These are phyloP conservation scores for Chlorella sp. DNA, from an alignment of 139 green algal genomes.

Conservation along the genomic window DNA sequence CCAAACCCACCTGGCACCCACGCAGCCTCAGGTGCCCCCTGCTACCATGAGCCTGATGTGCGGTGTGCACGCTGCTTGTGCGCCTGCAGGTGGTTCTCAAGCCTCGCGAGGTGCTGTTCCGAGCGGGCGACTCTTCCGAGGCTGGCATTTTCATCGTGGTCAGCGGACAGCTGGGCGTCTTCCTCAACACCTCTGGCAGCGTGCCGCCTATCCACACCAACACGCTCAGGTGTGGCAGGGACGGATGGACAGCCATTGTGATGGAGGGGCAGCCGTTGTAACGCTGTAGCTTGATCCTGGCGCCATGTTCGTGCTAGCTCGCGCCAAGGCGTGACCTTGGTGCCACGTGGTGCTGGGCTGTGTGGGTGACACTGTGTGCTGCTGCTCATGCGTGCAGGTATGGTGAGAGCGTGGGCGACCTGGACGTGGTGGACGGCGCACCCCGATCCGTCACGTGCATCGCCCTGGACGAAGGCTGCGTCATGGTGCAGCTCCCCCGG, in stretches of 20 bases:
- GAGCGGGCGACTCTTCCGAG: conserved; percentile 48
- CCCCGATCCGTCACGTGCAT: conserved; percentile 54
- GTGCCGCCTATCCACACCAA: conserved; percentile 46
- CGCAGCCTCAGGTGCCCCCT: too few species aligned
- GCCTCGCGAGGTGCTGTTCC: conserved; percentile 56
- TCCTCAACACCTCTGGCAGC: conserved; percentile 20
- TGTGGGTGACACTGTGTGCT: too few species aligned
- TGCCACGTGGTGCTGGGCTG: too few species aligned
- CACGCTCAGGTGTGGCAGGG: conserved; percentile 38
- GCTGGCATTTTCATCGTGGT: conserved; percentile 73
- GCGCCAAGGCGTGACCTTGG: too few species aligned
- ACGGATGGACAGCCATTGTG: neutral
- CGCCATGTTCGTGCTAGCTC: too few species aligned
- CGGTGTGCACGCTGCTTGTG: too few species aligned
- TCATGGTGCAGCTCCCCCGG: conserved; percentile 49
- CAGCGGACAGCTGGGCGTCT: conserved; percentile 63
- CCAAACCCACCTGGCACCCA: too few species aligned
- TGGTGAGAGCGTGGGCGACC: conserved; percentile 67
- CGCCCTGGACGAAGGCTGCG: conserved; percentile 55
- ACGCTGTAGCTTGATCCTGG: too few species aligned
- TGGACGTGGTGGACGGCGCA: conserved; percentile 69
- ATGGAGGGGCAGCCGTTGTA: too few species aligned
- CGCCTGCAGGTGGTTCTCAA: conserved; percentile 36
- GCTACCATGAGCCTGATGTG: too few species aligned
- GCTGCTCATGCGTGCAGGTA: too few species aligned